These are phyloP conservation scores for Lantana camara DNA, from an alignment of 257 asterid species.

Conservation along the genomic window DNA sequence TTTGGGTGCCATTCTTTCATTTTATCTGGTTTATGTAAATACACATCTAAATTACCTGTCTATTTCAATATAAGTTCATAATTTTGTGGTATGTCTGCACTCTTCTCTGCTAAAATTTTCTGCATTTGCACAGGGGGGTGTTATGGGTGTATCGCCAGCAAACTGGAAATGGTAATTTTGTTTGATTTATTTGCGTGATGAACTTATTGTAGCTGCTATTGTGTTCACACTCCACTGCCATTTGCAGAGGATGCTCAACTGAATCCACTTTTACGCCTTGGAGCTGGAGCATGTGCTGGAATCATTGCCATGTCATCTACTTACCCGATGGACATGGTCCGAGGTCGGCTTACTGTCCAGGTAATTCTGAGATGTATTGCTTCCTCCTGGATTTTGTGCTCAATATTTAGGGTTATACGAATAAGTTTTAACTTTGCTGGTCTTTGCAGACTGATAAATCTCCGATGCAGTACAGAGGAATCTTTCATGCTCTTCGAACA, in stretches of 20 bases:
- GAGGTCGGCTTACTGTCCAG: constrained; percentile 80
- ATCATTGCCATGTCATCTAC: constrained; percentile 86
- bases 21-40: neutral
- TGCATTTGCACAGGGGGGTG: constrained; percentile 2
- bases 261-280: constrained; percentile 71
- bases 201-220: neutral
- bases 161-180: constrained; percentile 9
- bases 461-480: constrained; percentile 70
- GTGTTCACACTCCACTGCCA: neutral
- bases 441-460: constrained; percentile 63
- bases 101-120: constrained; percentile 7
- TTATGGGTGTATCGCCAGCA: constrained; percentile 9
- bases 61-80: neutral
- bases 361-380: constrained; percentile 30
- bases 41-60: neutral
- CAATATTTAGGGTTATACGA: neutral
- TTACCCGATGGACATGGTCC: constrained; percentile 82
- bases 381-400: neutral
- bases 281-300: constrained; percentile 89
- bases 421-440: constrained; percentile 9
- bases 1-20: neutral
- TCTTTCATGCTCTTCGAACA: constrained; percentile 68
- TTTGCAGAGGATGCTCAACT: constrained; percentile 67
- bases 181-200: too few relatives aligned
- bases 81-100: neutral